phyloP scores from a whole-genome alignment of 345 rosid genomes.

The Brassica cretica region DNA sequence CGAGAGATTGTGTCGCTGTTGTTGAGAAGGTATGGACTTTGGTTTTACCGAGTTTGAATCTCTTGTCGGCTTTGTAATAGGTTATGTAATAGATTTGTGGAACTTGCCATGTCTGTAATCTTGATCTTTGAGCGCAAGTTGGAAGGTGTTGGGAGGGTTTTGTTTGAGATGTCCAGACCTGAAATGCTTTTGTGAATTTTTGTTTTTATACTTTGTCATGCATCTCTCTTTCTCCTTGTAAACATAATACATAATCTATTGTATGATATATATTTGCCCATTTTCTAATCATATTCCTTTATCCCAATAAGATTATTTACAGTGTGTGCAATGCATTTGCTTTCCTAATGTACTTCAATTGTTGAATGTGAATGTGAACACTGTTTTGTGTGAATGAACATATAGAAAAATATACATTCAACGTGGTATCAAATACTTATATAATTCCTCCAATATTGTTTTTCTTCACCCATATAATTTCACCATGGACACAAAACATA shows the following conservation, averaged over 20 bases:
- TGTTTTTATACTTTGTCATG: not conserved
- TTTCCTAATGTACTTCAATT: not conserved
- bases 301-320: constrained; percentile 15
- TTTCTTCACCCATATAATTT: constrained; percentile 20
- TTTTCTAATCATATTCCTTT: constrained; percentile 14
- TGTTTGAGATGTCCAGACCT: not conserved
- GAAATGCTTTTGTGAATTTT: constrained; percentile 6
- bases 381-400: not conserved
- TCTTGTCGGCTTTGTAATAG: not conserved
- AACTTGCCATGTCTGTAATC: not conserved
- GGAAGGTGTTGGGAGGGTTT: constrained; percentile 3
- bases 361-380: not conserved
- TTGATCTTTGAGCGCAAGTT: not conserved
- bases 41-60: not conserved
- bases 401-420: not conserved
- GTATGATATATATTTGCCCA: constrained; percentile 13
- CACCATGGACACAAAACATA: constrained; percentile 17
- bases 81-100: not conserved
- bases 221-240: constrained; percentile 1
- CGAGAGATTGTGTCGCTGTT: constrained; percentile 58
- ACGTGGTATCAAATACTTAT: not conserved
- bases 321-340: not conserved
- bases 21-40: not conserved
- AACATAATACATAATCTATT: constrained; percentile 15
- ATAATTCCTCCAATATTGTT: constrained; percentile 15